Conservation (phyloP, 345 rosid species). For the Anastatica hierochuntica region DNA sequence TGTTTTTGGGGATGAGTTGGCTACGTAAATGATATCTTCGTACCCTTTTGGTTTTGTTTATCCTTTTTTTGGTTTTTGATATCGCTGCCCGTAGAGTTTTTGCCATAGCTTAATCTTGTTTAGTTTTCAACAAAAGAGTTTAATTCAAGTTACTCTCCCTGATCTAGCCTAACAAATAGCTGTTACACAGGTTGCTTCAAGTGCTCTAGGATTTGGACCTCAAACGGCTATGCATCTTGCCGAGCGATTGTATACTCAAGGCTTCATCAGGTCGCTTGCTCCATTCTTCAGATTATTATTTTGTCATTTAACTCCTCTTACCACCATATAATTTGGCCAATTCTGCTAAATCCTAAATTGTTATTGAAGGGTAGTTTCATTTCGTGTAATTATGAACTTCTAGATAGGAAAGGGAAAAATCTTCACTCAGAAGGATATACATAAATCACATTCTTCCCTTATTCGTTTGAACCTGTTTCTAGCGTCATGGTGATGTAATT, state of each 20-base stretch:
- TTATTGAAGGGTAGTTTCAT: background rate
- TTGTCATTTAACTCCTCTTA: slow-evolving; percentile 9
- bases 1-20: slow-evolving; percentile 8
- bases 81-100: background rate
- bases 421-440: background rate
- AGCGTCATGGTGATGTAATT: background rate
- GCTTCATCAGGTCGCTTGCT: slow-evolving; percentile 67
- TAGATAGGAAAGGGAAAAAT: background rate
- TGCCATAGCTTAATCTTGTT: slow-evolving; percentile 2
- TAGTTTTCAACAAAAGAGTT: background rate
- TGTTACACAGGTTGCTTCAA: slow-evolving; percentile 71
- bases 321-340: background rate
- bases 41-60: background rate
- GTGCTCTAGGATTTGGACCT: slow-evolving; percentile 92
- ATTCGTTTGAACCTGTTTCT: background rate
- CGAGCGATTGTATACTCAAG: slow-evolving; percentile 85
- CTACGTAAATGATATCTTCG: background rate
- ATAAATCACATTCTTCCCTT: background rate
- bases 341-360: background rate
- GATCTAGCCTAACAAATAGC: slow-evolving; percentile 9
- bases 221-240: slow-evolving; percentile 89
- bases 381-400: background rate
- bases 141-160: slow-evolving; percentile 5
- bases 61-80: background rate
- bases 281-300: slow-evolving; percentile 5